Conservation (phyloP, 805 yeast genomes). For the Saccharomyces mikatae region DNA sequence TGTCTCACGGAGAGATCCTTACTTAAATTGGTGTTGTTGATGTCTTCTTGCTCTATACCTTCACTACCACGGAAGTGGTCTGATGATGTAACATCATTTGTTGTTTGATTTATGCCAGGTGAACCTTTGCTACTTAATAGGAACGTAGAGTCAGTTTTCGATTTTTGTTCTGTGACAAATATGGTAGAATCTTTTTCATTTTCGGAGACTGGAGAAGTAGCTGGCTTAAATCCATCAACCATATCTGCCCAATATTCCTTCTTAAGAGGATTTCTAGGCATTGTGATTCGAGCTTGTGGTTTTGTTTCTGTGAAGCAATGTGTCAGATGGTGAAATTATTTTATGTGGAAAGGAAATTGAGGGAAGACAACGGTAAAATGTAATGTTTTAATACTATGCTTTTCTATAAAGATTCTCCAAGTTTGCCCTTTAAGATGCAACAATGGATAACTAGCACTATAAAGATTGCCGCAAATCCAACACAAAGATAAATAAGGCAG, state of each 20-base stretch:
- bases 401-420: neutral
- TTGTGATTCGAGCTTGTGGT: neutral
- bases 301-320: neutral
- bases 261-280: conserved; percentile 9
- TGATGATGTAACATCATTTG: conserved; percentile 2
- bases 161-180: neutral
- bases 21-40: conserved; percentile 12
- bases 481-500: neutral
- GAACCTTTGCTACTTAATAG: neutral
- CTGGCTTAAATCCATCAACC: conserved; percentile 14
- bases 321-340: neutral
- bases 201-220: neutral
- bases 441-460: neutral
- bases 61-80: neutral
- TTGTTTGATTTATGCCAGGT: neutral
- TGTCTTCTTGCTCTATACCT: conserved; percentile 4
- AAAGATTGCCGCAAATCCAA: neutral
- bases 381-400: neutral
- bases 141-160: neutral
- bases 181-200: neutral
- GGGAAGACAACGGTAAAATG: neutral
- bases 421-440: neutral
- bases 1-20: conserved; percentile 33
- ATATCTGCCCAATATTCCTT: conserved; percentile 16
- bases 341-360: neutral